Base-by-base conservation (phyloP, 2,329 filamentous ascomycete species). In the Alternaria postmessia region DNA sequence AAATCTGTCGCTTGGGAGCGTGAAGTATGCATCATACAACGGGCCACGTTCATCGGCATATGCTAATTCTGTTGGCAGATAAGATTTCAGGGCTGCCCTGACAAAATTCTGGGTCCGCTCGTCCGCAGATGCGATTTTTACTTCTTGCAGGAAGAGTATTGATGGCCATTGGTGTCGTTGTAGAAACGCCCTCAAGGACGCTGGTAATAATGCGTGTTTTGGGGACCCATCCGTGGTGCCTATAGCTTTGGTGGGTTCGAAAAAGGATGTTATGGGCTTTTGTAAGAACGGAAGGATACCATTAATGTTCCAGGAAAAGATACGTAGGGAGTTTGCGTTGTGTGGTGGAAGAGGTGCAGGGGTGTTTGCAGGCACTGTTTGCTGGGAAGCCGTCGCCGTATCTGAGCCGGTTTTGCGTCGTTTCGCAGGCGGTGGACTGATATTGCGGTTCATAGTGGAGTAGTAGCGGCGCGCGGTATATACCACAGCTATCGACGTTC, bases 271-370 rank as follows among this genome's bases (percentile, higher is more conserved):
- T 32, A 84, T 81, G 2, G 77, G 60, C 55, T 80, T 72, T 46
- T 79, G 75, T 1, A 75, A 49, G 47, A 84, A 81, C 0, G 81
- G 80, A 5, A 67, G 64, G 39, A 84, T 81, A 53, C 82, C 81
- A 63, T 84, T 83, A 65, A 84, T 71, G 64, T 84, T 84, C 82
- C 82, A 84, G 9, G 80, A 80, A 67, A 80, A 82, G 28, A 84
- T 75, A 6, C 70, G 70, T 11, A 82, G 64, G 7, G 55, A 51
- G 36, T 67, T 43, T n/a, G 48, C 12, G 12, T 58, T 28, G 18
- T 60, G 38, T 30, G 42, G 30, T 26, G 64, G 58, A 9, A 61
- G 48, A 20, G 26, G 26, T 47, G 51, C 30, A 49, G 57, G 52
- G 22, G 55, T 26, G n/a, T 14, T 22, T 26, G 54, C 12, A 9